These are phyloP conservation scores for Huntiella savannae DNA, from an alignment of 2,329 filamentous ascomycete species.

Conservation along the genomic window DNA sequence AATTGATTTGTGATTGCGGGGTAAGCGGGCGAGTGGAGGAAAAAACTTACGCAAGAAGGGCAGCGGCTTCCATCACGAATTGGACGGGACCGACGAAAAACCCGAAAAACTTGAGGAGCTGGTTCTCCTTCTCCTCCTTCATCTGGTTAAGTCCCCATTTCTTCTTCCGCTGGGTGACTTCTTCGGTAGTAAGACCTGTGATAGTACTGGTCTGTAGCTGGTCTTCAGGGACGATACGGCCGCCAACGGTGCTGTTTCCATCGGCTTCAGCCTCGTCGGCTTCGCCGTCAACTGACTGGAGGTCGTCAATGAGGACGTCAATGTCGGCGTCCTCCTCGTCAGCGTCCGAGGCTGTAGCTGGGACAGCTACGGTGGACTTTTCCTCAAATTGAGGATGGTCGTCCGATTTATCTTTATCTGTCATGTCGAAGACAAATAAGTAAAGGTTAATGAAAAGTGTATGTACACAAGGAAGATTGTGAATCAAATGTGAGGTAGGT, in stretches of 20 bases:
- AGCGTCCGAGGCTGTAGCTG: conserved; percentile 20
- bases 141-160: conserved; percentile 73
- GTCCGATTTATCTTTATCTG: conserved; percentile 16
- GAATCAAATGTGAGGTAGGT: too few species aligned
- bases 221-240: conserved; percentile 49
- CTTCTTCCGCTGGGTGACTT: conserved; percentile 44
- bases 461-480: too few species aligned
- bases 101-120: conserved; percentile 61
- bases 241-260: conserved; percentile 26
- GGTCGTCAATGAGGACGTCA: conserved; percentile 69
- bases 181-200: conserved; percentile 49
- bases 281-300: conserved; percentile 63
- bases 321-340: conserved; percentile 66
- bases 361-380: conserved; percentile 21
- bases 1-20: neutral
- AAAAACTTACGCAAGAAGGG: conserved; percentile 67
- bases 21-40: conserved; percentile 38
- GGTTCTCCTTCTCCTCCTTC: conserved; percentile 78
- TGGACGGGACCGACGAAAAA: conserved; percentile 83
- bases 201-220: conserved; percentile 55
- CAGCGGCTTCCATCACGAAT: conserved; percentile 81
- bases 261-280: conserved; percentile 46
- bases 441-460: too few species aligned
- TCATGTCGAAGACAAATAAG: too few species aligned
- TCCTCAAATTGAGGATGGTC: conserved; percentile 47